Evolutionary conservation across 768 basidiomycete species (phyloP), one percentile per base, ranked within the genome.

Genomic region (Clavaria fumosa): DNA sequence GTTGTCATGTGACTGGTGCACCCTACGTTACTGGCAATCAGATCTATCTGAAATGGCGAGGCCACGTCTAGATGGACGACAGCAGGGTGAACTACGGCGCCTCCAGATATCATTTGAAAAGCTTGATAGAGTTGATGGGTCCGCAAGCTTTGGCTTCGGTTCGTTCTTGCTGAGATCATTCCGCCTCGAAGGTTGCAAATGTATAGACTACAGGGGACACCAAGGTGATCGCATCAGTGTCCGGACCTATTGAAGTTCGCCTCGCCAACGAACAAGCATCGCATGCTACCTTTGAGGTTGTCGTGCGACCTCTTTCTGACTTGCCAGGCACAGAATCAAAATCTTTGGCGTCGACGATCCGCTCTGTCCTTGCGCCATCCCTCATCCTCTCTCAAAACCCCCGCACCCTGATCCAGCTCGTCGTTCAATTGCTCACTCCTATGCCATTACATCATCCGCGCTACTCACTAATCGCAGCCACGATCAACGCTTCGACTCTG

Each of bases 171-270:
- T n/a, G n/a, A n/a, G n/a, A n/a, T n/a, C n/a, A n/a, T n/a, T n/a
- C n/a, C n/a, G n/a, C n/a, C n/a, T n/a, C n/a, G n/a, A n/a, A n/a
- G n/a, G n/a, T n/a, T n/a, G n/a, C n/a, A n/a, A n/a, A n/a, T n/a
- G n/a, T n/a, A 7, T 27, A 34, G 21, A 15, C 9, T 18, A 26
- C 43, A 64, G 59, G 60, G 26, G 50, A 53, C 24, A 57, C 57
- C 15, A 44, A 47, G 53, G 78, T 74, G 3, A 53, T 85, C 14
- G 72, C 78, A 5, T 84, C 84, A 4, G 53, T 85, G 23, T 82
- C 81, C 10, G 85, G 86, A 0, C 86, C 86, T 14, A 76, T 86
- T 31, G 75, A 86, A 45, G 78, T 78, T 34, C 67, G 82, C 12
- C 60, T 75, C 5, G 69, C 72, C 3, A 55, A 67, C 5, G 86